Percentiles rank a stretch among this genome's conserved stretches.
Conservation (phyloP, 306 rosid genomes). For the Cucurbita maxima region DNA sequence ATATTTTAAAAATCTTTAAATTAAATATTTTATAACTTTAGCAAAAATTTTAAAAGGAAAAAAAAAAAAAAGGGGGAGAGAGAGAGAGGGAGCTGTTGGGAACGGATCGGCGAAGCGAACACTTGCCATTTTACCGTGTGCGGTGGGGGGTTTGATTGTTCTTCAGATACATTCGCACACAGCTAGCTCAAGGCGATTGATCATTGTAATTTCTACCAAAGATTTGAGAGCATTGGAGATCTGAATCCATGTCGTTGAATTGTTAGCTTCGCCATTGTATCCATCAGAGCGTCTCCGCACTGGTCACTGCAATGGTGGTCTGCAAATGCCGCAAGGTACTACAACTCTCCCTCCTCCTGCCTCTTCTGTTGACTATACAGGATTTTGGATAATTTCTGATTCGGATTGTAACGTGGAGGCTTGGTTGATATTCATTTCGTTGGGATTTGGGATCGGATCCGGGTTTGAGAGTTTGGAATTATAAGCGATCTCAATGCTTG, state of each 20-base stretch:
- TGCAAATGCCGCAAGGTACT: constrained; percentile 99
- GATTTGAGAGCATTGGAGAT: neutral
- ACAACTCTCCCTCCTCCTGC: neutral
- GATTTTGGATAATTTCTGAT: constrained; percentile 9
- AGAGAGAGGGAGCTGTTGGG: neutral
- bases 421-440: neutral
- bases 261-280: neutral
- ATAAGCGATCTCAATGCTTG: constrained; percentile 18
- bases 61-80: too few relatives aligned
- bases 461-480: constrained; percentile 3
- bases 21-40: too few relatives aligned
- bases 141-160: constrained; percentile 6
- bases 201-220: neutral
- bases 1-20: too few relatives aligned
- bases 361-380: neutral
- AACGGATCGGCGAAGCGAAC: neutral
- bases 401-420: constrained; percentile 8
- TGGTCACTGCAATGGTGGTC: constrained; percentile 86
- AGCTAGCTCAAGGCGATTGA: neutral
- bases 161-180: too few relatives aligned
- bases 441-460: constrained; percentile 39
- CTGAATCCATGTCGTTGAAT: neutral
- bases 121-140: neutral
- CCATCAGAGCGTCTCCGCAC: neutral
- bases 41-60: too few relatives aligned